Base-by-base conservation (phyloP, 306 rosid genomes). In the Senna tora region DNA sequence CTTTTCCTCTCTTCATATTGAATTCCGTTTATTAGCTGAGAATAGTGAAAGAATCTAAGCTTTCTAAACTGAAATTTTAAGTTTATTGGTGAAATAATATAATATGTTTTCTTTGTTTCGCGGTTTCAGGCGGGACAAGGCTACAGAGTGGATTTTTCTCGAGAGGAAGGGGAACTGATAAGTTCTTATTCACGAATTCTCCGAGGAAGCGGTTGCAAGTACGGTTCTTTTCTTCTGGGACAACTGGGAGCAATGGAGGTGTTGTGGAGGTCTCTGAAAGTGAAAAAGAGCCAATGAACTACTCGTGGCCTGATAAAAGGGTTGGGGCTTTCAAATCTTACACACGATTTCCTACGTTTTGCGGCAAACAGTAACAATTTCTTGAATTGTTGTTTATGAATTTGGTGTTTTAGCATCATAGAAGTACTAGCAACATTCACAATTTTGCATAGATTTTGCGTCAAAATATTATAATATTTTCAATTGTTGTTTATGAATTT, bases 241-340 rank as follows among this genome's bases (percentile, higher is more conserved):
- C 78, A 22, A 59, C 58, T 11, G 68, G 75, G 38, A 65, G 42
- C n/a, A 78, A 49, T 77, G 88, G 86, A 36, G 86, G 70, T 60
- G 77, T 77, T 54, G 73, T 69, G n/a, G 85, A 78, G 66, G 69
- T 84, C 47, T 71, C 89, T 34, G 85, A 89, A 65, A 69, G 83
- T 39, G 81, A 77, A 64, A 53, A 79, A 28, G 41, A 81, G n/a
- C 88, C 76, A 21, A 63, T 67, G 55, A 83, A 76, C 64, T 91
- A 81, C 33, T 73, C 72, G 12, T 93, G 98, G 98, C 82, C 88
- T 9, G 89, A 89, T 79, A 71, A 51, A 52, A 87, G 85, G 97
- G 96, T 91, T 74, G 56, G 20, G 4, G 52, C 20, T 55, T 71
- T n/a, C 47, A 17, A 36, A 9, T 63, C 19, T 32, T 7, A 3